Base-by-base conservation (phyloP, 2,329 filamentous ascomycete genomes). In the Zymoseptoria pseudotritici region DNA sequence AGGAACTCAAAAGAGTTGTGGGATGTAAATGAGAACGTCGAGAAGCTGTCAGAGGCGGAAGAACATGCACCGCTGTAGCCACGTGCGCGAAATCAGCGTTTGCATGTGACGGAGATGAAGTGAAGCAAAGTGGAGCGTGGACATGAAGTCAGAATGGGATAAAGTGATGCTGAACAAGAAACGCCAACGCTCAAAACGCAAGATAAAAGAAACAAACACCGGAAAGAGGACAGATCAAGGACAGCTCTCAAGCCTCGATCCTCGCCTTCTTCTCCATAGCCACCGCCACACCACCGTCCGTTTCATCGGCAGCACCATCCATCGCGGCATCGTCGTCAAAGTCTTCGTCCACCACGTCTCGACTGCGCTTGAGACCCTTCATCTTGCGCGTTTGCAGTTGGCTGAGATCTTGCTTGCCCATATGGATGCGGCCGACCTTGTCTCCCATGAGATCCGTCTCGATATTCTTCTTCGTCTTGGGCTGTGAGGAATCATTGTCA, bases 321-420 rank as follows among this genome's bases (percentile, higher is more conserved):
- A 63, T 58, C 11, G 55, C 67, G 8, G 67, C 68, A 56, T 82
- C 84, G 53, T 78, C 79, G 57, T 82, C 80, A 36, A 83, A 77
- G 63, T 86, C 86, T 50, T 81, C 82, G 55, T 78, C 79, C 56
- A 82, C 80, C 22, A 84, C 77, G 63, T 86, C 86, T 58, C 90
- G 84, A 65, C 83, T 86, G 66, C 94, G 83, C 84, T 97, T 99
- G 67, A 99, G 77, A 67, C 92, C 94, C 86, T 99, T 99, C 92
- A 99, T 97, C 85, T 99, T 99, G 72, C 94, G 87, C 57, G 92
- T 95, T 81, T 99, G 94, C 76, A 99, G 76, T 69, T 88, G 84
- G 72, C 81, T 82, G 61, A 99, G 82, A 77, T 99, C 91, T 77
- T 97, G 91, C 79, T 88, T 91, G 71, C 89, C 91, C 61, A 96